phyloP scores from a whole-genome alignment of 768 basidiomycete genomes.

The Russula sp. region DNA sequence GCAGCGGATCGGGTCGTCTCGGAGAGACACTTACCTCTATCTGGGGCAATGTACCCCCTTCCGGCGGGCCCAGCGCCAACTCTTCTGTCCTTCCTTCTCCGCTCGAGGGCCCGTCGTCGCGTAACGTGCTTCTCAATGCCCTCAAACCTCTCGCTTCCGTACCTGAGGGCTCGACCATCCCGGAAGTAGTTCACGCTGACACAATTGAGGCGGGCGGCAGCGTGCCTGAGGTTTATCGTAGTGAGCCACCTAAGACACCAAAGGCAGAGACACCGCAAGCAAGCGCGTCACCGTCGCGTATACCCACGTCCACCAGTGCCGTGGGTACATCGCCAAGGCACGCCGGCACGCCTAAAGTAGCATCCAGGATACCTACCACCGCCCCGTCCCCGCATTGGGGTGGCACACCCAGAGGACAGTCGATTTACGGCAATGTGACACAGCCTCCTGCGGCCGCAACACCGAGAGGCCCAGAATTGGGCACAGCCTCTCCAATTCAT shows the following conservation, averaged over 20 bases:
- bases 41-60: constrained; percentile 35
- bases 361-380: constrained; percentile 8
- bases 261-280: constrained; percentile 20
- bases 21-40: constrained; percentile 39
- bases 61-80: constrained; percentile 15
- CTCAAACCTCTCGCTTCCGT: constrained; percentile 22
- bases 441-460: constrained; percentile 11
- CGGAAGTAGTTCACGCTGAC: constrained; percentile 10
- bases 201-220: background rate
- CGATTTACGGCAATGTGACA: constrained; percentile 11
- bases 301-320: background rate
- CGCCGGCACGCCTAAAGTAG: constrained; percentile 5
- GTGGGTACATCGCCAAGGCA: constrained; percentile 1
- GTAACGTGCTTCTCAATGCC: constrained; percentile 24
- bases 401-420: constrained; percentile 17
- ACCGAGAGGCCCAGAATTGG: constrained; percentile 1
- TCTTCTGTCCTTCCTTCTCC: constrained; percentile 21
- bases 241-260: constrained; percentile 15
- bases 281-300: constrained; percentile 7
- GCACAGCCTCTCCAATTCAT: background rate
- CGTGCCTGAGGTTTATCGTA: constrained; percentile 14
- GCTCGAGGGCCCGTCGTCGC: constrained; percentile 27
- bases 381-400: constrained; percentile 5
- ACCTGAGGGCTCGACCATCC: constrained; percentile 17
- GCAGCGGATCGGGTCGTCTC: constrained; percentile 34